Conservation (phyloP, 805 yeast species). For the Candida sithepensis region DNA sequence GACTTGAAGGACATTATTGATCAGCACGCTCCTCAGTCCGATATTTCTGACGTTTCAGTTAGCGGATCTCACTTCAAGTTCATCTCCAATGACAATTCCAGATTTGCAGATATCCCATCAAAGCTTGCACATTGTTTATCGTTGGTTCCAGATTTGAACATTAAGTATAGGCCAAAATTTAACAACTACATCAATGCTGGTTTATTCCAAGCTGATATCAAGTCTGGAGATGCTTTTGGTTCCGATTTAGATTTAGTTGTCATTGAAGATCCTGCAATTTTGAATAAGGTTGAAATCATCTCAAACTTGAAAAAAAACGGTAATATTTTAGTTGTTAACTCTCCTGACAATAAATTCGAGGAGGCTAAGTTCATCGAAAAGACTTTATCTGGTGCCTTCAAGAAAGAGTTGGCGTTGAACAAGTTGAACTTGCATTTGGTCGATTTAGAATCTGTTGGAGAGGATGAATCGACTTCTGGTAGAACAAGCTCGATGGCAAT, state of each 20-base stretch:
- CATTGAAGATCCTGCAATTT: constrained; percentile 56
- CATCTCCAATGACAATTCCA: constrained; percentile 68
- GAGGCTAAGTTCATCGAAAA: constrained; percentile 45
- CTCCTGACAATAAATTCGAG: constrained; percentile 37
- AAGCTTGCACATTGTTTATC: constrained; percentile 69
- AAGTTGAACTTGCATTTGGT: constrained; percentile 50
- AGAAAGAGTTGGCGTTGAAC: constrained; percentile 49
- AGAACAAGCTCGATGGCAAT: constrained; percentile 69
- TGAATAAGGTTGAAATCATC: constrained; percentile 58
- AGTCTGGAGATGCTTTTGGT: constrained; percentile 31
- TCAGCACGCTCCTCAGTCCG: constrained; percentile 6
- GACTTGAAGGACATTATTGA: constrained; percentile 31
- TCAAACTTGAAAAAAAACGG: constrained; percentile 57
- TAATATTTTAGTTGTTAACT: constrained; percentile 43
- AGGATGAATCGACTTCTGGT: constrained; percentile 68
- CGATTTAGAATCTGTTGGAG: constrained; percentile 62
- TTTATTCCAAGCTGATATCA: constrained; percentile 62
- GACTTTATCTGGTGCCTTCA: constrained; percentile 50
- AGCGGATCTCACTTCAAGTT: constrained; percentile 46
- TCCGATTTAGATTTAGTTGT: constrained; percentile 63
- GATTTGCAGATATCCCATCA: constrained; percentile 52
- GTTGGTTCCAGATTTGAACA: constrained; percentile 49
- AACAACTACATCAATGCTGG: constrained; percentile 79
- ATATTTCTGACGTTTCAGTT: constrained; percentile 24
- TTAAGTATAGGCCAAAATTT: constrained; percentile 58